These are phyloP conservation scores for Dactylellina haptotyla DNA, from an alignment of 2,329 filamentous ascomycete genomes.

Conservation along the genomic window DNA sequence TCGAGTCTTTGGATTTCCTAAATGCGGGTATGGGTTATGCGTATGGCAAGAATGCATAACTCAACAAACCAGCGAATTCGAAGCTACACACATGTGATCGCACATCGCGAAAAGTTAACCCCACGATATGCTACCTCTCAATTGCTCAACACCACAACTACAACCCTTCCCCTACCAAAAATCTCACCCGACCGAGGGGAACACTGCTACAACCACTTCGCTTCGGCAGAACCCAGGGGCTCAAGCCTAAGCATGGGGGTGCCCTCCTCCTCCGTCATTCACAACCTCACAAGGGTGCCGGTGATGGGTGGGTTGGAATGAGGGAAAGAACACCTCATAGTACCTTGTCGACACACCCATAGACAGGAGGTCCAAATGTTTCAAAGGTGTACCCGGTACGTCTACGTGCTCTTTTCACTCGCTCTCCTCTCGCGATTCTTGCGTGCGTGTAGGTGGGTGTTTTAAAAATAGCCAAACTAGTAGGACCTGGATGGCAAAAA, in stretches of 20 bases:
- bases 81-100: background rate
- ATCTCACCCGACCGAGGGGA: background rate
- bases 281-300: background rate
- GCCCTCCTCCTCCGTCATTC: background rate
- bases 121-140: no score
- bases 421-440: no score
- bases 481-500: background rate
- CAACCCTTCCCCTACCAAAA: background rate
- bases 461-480: slow-evolving; percentile 35
- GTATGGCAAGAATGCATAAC: no score
- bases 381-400: background rate
- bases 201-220: slow-evolving; percentile 6
- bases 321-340: background rate
- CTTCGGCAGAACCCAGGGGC: background rate
- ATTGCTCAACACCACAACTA: no score
- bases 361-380: slow-evolving; percentile 40
- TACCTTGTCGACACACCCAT: slow-evolving; percentile 7
- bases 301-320: background rate
- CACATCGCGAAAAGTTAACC: no score
- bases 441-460: background rate
- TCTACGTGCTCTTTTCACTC: background rate
- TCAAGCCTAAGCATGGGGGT: background rate
- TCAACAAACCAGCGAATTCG: background rate
- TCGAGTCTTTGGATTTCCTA: no score
- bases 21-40: no score